A percentile compares a stretch with the other conserved stretches of the same genome.
These are phyloP conservation scores for Septoria petroselini DNA, from an alignment of 2,329 filamentous ascomycete genomes.

Conservation along the genomic window DNA sequence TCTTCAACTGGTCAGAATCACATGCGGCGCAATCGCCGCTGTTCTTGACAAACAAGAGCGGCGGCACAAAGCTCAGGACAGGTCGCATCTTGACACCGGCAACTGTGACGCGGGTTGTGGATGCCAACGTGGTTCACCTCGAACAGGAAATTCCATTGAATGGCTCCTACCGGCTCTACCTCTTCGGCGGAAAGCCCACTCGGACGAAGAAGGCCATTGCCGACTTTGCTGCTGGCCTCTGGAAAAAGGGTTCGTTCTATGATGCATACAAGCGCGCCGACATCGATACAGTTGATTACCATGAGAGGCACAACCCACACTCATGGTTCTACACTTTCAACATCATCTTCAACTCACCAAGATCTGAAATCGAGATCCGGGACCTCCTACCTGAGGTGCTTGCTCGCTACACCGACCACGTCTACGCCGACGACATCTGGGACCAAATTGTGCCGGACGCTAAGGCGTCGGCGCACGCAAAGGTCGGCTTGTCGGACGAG, in stretches of 20 bases:
- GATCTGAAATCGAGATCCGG: constrained; percentile 68
- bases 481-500: constrained; percentile 75
- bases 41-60: constrained; percentile 58
- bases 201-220: constrained; percentile 61
- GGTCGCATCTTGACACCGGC: constrained; percentile 74
- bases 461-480: constrained; percentile 73
- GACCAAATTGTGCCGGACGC: constrained; percentile 68
- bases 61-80: constrained; percentile 62
- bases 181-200: constrained; percentile 72
- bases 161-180: constrained; percentile 79
- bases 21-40: constrained; percentile 70
- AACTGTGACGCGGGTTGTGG: constrained; percentile 79
- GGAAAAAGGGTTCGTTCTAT: constrained; percentile 69
- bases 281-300: constrained; percentile 62
- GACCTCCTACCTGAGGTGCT: constrained; percentile 68
- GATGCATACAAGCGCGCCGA: constrained; percentile 62
- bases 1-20: constrained; percentile 74
- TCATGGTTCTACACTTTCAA: constrained; percentile 76
- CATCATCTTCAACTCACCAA: constrained; percentile 67
- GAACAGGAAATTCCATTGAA: constrained; percentile 89
- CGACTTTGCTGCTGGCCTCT: constrained; percentile 66
- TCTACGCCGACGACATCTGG: constrained; percentile 82
- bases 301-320: constrained; percentile 82
- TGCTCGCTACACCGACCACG: constrained; percentile 71
- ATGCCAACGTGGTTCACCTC: constrained; percentile 84